Conservation (phyloP, 1,284 basidiomycete genomes). For the Ustilago loliicola region DNA sequence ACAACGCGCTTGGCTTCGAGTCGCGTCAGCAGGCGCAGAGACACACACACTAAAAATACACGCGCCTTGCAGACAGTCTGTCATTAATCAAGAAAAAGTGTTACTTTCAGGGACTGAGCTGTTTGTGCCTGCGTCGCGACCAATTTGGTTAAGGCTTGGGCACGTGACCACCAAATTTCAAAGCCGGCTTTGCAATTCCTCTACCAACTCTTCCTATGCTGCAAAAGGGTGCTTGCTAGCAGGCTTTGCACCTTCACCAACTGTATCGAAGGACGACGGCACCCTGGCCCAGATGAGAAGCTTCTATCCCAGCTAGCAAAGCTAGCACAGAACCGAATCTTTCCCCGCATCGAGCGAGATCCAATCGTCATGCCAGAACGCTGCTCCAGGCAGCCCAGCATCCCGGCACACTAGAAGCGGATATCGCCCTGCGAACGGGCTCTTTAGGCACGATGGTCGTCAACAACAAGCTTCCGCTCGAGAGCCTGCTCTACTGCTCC, state of each 20-base stretch:
- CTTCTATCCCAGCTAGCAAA: not conserved
- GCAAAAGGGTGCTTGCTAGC: not conserved
- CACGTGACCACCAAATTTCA: slow-evolving; percentile 36
- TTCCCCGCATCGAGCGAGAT: not conserved
- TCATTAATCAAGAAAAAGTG: slow-evolving; percentile 16
- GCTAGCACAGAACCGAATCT: not conserved
- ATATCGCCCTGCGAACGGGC: no score
- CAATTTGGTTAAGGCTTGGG: not conserved
- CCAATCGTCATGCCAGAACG: not conserved
- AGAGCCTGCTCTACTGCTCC: slow-evolving; percentile 46
- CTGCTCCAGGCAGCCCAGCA: not conserved
- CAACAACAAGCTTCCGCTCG: slow-evolving; percentile 32
- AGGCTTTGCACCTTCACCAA: not conserved
- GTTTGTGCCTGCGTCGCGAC: slow-evolving; percentile 21
- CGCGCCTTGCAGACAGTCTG: slow-evolving; percentile 16
- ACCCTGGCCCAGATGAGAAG: no score
- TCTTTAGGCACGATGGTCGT: slow-evolving; percentile 18
- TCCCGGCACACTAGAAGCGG: not conserved
- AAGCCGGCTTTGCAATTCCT: slow-evolving; percentile 13
- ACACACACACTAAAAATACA: slow-evolving; percentile 4
- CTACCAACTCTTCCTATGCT: slow-evolving; percentile 6
- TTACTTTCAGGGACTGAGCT: slow-evolving; percentile 34
- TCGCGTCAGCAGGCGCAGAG: slow-evolving; percentile 18
- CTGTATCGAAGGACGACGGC: not conserved
- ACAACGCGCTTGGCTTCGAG: slow-evolving; percentile 12